Percentiles rank a stretch among this genome's conserved stretches.
phyloP scores from a whole-genome alignment of 169 alveolate species.

The Plasmodium gonderi region DNA sequence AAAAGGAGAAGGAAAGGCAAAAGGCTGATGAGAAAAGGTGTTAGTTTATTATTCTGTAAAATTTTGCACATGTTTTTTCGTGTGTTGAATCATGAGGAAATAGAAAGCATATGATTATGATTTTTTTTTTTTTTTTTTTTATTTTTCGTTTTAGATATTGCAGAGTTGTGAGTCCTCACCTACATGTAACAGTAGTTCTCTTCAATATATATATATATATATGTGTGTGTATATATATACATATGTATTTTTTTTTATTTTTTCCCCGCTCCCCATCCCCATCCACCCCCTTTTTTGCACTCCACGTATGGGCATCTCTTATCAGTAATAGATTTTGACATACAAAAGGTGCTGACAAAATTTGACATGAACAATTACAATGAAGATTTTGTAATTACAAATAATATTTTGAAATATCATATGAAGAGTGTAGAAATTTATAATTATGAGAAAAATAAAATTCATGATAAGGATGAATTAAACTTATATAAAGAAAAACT shows the following conservation, averaged over 20 bases:
- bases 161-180: background rate
- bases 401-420: slow-evolving; percentile 57
- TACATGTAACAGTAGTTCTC: background rate
- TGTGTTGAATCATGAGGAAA: background rate
- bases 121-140: background rate
- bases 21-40: slow-evolving; percentile 13
- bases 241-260: background rate
- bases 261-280: background rate
- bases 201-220: background rate
- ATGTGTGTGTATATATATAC: background rate
- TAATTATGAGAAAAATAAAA: slow-evolving; percentile 59
- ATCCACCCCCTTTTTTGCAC: background rate
- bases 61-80: background rate
- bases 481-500: slow-evolving; percentile 53
- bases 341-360: slow-evolving; percentile 14
- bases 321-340: slow-evolving; percentile 22
- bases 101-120: background rate
- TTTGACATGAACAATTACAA: slow-evolving; percentile 61
- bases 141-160: background rate
- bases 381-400: slow-evolving; percentile 70
- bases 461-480: slow-evolving; percentile 58
- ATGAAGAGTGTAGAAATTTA: slow-evolving; percentile 63
- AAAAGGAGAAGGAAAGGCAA: slow-evolving; percentile 12
- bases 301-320: background rate
- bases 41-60: background rate